Conservation (phyloP, 106 monocot genomes). For the Dioscorea alata region DNA sequence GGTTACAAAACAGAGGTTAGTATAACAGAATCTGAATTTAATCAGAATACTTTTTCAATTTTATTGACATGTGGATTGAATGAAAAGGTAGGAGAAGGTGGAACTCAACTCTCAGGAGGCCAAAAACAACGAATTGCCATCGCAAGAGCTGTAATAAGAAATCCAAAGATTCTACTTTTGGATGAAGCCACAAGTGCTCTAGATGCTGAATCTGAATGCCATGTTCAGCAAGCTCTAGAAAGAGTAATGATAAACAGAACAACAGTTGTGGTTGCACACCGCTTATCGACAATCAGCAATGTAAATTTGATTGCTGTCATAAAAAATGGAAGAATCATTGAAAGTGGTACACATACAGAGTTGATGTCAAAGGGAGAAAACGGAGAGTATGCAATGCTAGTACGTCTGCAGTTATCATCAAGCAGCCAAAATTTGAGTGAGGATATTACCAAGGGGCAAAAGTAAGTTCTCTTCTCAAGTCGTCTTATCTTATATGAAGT, state of each 20-base stretch:
- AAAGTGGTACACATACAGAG: conserved; percentile 31
- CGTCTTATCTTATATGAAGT: background rate
- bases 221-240: conserved; percentile 28
- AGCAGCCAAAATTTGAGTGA: conserved; percentile 7
- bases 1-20: conserved; percentile 30
- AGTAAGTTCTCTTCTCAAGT: conserved; percentile 9
- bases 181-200: conserved; percentile 45
- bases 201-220: conserved; percentile 28
- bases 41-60: no score
- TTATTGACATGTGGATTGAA: background rate
- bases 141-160: conserved; percentile 30
- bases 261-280: conserved; percentile 34
- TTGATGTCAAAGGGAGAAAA: conserved; percentile 17
- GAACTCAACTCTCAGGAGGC: conserved; percentile 38
- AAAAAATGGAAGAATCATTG: conserved; percentile 28
- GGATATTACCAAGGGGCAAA: background rate
- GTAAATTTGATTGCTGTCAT: conserved; percentile 26
- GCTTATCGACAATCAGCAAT: conserved; percentile 34
- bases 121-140: conserved; percentile 45
- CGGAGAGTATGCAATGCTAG: conserved; percentile 22
- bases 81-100: conserved; percentile 31
- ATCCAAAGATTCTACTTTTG: conserved; percentile 39
- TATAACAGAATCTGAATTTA: background rate
- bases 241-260: conserved; percentile 19
- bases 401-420: conserved; percentile 9